Evolutionary conservation across 805 yeast genomes (phyloP), one percentile per base, ranked within the genome.

Genomic region (Diddensiella santjacobensis): DNA sequence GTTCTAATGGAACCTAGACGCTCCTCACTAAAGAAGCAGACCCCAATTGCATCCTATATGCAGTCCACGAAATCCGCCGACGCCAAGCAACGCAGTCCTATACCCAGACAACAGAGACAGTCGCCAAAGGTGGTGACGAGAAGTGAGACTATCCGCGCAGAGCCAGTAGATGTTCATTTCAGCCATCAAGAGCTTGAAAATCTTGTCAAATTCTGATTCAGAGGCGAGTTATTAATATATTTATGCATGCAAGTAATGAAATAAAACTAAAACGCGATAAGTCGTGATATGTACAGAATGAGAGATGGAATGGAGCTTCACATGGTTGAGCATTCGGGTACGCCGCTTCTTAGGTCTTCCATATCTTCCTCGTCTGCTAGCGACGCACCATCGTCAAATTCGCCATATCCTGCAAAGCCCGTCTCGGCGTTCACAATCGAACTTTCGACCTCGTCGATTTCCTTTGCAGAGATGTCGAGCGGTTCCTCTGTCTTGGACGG

Each of bases 361-460:
- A 30, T 31, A 13, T 42, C 45, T 19, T 31, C 44, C 15, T 31
- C 18, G 10, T 19, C 36, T 17, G 15, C 22, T 22, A 30, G 44
- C 24, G 23, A 11, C 3, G 17, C 22, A 11, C 24, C 47, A 5
- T 47, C 50, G 19, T 42, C 51, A 26, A 26, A 26, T 13, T 26
- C 8, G 18, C 35, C 24, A n/a, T 20, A 24, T 40, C 26, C 37
- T 47, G 42, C 3, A 15, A 20, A 38, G 6, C 19, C 36, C 4
- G 4, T 11, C 23, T 13, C 24, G 18, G 11, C n/a, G 29, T 35
- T 3, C 38, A 24, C 33, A 3, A 24, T 24, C 2, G 29, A n/a
- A 40, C 45, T 56, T 24, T 53, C 59, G 13, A 55, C 62, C 18
- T 56, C 58, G 37, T 58, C 64, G 10, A 48, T 40, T 26, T 54